These are phyloP conservation scores for Naganishia sp. DNA, from an alignment of 1,284 basidiomycete genomes.

Conservation along the genomic window DNA sequence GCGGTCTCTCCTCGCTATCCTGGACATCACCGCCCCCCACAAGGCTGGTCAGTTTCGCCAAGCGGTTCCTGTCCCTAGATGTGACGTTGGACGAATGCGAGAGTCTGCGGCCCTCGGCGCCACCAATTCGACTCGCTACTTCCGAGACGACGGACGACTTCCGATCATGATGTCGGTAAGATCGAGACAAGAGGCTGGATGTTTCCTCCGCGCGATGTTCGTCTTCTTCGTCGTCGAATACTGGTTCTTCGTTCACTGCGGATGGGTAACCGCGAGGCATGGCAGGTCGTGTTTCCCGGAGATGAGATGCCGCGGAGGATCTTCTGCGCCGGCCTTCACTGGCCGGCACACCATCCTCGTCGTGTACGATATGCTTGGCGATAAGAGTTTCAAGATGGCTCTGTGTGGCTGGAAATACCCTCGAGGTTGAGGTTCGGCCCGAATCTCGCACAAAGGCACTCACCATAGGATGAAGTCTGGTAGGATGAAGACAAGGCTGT, in stretches of 20 bases:
- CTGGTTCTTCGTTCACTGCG: slow-evolving; percentile 17
- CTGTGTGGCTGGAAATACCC: slow-evolving; percentile 44
- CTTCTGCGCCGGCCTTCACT: slow-evolving; percentile 35
- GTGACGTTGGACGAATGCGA: slow-evolving; percentile 21
- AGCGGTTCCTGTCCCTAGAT: slow-evolving; percentile 17
- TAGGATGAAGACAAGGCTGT: slow-evolving; percentile 25
- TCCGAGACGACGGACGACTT: slow-evolving; percentile 14
- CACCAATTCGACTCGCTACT: slow-evolving; percentile 27
- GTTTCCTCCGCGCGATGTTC: slow-evolving; percentile 16
- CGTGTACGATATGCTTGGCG: slow-evolving; percentile 39
- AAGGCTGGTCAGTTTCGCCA: slow-evolving; percentile 30
- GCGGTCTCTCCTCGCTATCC: slow-evolving; percentile 12
- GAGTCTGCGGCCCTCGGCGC: slow-evolving; percentile 20
- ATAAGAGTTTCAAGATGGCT: slow-evolving; percentile 51
- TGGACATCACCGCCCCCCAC: slow-evolving; percentile 25
- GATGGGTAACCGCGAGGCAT: slow-evolving; percentile 12
- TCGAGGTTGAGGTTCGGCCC: not conserved
- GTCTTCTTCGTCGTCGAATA: slow-evolving; percentile 22
- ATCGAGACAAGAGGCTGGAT: slow-evolving; percentile 18
- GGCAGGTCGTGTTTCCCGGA: slow-evolving; percentile 5
- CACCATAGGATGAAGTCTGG: slow-evolving; percentile 11
- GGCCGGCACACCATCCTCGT: slow-evolving; percentile 39
- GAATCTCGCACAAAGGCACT: not conserved
- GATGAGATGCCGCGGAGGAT: slow-evolving; percentile 32
- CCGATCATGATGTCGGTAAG: slow-evolving; percentile 2